Evolutionary conservation across 1,139 yeast species (phyloP), one percentile per base, ranked within the genome.

Genomic region (Eremothecium gossypii): DNA sequence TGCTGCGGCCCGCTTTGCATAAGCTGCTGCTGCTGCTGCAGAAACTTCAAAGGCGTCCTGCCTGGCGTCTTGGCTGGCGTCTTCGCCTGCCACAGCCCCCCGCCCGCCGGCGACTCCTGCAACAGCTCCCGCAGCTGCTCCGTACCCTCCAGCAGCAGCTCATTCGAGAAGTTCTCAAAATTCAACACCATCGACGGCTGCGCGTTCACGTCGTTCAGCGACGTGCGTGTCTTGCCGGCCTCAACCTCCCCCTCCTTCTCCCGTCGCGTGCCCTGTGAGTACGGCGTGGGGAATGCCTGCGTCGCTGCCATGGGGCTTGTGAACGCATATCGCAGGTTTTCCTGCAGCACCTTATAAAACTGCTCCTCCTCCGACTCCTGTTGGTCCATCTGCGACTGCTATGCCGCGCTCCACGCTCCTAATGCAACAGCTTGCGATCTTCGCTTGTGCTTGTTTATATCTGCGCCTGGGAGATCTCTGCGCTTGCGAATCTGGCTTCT

Each of bases 91-190:
- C 57, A 53, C 26, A 55, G 44, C 42, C 55, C 56, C 23, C 55
- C 46, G 7, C 58, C 56, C n/a, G 53, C 58, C 10, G 64, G 64
- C 5, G 64, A 60, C 13, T 60, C 64, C n/a, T 57, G 51, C 39
- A 60, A 40, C 38, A 58, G 58, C 42, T 60, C 64, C 43, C 54
- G 54, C 33, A 60, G 50, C 39, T 58, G 62, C 40, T 58, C 64
- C 8, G 64, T 62, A 12, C 62, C 57, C 2, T 60, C 52, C 39
- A 60, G 45, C 38, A 58, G 40, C 45, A 57, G 53, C 39, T 59
- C 63, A 38, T 52, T 55, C 9, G 57, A 52, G 31, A 54, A 49
- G 37, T 47, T 46, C 36, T 45, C 53, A 27, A 55, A 52, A 33
- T 58, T 57, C 31, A 58, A 41, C 23, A 52, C 59, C 5, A 58